Conservation (phyloP, 495 filamentous ascomycete species). For the Aspergillus funiculosus region DNA sequence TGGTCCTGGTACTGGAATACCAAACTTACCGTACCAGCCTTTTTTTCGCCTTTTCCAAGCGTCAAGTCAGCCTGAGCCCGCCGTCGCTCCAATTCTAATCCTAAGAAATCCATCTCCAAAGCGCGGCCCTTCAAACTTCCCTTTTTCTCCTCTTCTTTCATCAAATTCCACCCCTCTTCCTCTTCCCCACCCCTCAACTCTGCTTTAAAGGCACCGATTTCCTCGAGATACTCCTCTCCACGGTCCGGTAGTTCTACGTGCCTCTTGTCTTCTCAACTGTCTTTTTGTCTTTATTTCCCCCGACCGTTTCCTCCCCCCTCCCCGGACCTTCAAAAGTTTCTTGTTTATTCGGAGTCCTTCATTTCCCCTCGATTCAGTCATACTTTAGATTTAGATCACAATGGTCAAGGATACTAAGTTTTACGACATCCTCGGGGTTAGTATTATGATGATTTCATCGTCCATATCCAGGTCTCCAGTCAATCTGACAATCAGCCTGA, state of each 20-base stretch:
- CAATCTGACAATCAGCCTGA: constrained; percentile 24
- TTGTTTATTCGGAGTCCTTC: constrained; percentile 15
- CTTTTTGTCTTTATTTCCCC: constrained; percentile 7
- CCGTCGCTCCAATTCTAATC: not conserved
- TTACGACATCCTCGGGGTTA: constrained; percentile 82
- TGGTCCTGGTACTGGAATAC: constrained; percentile 20
- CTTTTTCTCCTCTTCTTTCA: constrained; percentile 16
- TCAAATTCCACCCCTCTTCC: constrained; percentile 10
- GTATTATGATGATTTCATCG: constrained; percentile 28
- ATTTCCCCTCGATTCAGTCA: not conserved
- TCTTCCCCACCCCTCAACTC: constrained; percentile 1
- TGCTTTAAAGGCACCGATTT: constrained; percentile 2
- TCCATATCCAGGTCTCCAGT: not conserved
- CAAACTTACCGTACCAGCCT: constrained; percentile 11
- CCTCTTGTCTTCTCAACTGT: constrained; percentile 11
- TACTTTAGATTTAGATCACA: constrained; percentile 30
- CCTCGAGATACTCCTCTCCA: not conserved
- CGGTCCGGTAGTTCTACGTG: constrained; percentile 14
- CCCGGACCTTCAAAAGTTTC: constrained; percentile 18
- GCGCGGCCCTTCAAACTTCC: constrained; percentile 12
- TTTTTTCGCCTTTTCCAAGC: constrained; percentile 15
- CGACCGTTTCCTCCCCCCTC: constrained; percentile 11
- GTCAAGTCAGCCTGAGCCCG: not conserved
- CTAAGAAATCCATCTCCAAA: no score
- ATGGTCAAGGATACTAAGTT: constrained; percentile 91